Conservation (phyloP, 1,139 yeast species). For the Suhomyces terraborum region DNA sequence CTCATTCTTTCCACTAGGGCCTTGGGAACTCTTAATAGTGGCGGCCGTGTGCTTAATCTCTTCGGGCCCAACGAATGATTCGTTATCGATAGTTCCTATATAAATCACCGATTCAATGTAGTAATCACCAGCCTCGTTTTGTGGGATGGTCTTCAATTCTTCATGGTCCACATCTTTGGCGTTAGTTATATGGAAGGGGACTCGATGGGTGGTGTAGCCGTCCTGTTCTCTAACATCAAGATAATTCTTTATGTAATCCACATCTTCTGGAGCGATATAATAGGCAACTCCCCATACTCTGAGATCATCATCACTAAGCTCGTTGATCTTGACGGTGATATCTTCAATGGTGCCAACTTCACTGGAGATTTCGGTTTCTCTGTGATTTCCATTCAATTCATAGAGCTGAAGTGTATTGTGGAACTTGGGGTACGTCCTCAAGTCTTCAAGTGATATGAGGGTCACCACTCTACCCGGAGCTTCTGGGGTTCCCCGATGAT, state of each 20-base stretch:
- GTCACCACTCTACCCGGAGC: conserved; percentile 89
- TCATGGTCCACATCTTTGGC: conserved; percentile 21
- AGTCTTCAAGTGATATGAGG: conserved; percentile 58
- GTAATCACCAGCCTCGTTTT: conserved; percentile 37
- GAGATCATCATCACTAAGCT: conserved; percentile 47
- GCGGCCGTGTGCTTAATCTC: conserved; percentile 56
- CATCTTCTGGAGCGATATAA: conserved; percentile 69
- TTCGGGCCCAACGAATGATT: conserved; percentile 85
- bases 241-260: conserved; percentile 61
- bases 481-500: conserved; percentile 87
- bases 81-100: conserved; percentile 80
- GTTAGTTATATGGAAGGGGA: conserved; percentile 59
- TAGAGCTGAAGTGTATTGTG: conserved; percentile 48
- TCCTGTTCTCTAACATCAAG: conserved; percentile 84
- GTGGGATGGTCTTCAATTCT: conserved; percentile 19
- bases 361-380: conserved; percentile 9
- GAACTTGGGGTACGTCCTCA: conserved; percentile 43
- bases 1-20: conserved; percentile 80
- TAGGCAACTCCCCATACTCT: conserved; percentile 82
- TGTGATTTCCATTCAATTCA: conserved; percentile 29
- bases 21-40: conserved; percentile 56
- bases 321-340: conserved; percentile 19
- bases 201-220: conserved; percentile 76
- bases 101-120: conserved; percentile 67
- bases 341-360: conserved; percentile 11